Evolutionary conservation across 805 yeast genomes (phyloP).

Genomic region (Candida morakotiae): DNA sequence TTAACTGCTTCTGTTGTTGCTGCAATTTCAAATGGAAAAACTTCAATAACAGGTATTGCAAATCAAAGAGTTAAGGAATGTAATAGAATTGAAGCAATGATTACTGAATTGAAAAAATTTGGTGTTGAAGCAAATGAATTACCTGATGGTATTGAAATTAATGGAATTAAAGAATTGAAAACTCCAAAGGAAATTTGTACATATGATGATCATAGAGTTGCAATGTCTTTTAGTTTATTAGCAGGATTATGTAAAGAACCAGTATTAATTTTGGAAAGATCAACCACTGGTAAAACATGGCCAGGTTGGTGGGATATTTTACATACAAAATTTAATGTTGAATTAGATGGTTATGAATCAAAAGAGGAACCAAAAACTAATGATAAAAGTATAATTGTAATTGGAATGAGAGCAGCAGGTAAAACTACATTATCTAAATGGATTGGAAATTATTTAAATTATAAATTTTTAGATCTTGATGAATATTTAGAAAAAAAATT

Average conservation of each 20-base stretch:
- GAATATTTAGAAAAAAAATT: constrained; percentile 55
- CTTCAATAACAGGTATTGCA: constrained; percentile 91
- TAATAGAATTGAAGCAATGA: constrained; percentile 94
- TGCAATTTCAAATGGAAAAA: constrained; percentile 70
- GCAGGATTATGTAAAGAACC: constrained; percentile 67
- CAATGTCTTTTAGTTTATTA: constrained; percentile 90
- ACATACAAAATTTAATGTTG: constrained; percentile 60
- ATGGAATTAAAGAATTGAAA: constrained; percentile 59
- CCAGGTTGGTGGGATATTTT: constrained; percentile 99
- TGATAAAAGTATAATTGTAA: constrained; percentile 62
- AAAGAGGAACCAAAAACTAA: constrained; percentile 19
- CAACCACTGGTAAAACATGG: constrained; percentile 97
- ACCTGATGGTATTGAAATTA: constrained; percentile 88
- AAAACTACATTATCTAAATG: constrained; percentile 82
- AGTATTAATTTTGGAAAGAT: constrained; percentile 76
- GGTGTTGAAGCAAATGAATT: constrained; percentile 84
- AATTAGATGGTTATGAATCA: constrained; percentile 70
- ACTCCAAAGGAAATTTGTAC: constrained; percentile 67
- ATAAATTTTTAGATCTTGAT: constrained; percentile 74
- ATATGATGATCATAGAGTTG: constrained; percentile 96
- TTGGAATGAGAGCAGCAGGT: constrained; percentile 99
- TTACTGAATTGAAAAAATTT: constrained; percentile 78
- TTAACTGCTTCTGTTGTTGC: constrained; percentile 96
- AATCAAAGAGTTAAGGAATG: constrained; percentile 98
- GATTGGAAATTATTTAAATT: constrained; percentile 68